Evolutionary conservation across 768 basidiomycete genomes (phyloP), one percentile per base, ranked within the genome.

Genomic region (Trametopsis cervina): DNA sequence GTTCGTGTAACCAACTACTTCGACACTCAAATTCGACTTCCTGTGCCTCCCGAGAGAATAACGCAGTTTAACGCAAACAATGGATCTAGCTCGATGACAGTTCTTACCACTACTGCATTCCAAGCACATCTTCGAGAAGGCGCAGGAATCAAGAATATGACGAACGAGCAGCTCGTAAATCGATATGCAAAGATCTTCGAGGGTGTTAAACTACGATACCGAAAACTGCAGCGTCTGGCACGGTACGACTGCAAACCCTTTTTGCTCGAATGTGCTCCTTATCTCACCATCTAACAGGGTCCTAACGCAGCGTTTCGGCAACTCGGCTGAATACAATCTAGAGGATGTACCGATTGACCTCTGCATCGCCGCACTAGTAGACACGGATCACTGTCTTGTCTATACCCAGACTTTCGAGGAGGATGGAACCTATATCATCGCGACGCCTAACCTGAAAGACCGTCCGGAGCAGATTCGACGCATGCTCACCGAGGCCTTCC

Each of bases 161-260:
- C 81, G 22, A 80, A 83, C 35, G 83, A 88, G 50, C 87, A 96
- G 64, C 83, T 85, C 60, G 76, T 86, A 47, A 73, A 72, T 43
- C 97, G 95, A 93, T 97, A 93, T 60, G 75, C 79, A 33, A 97
- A 96, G 65, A 85, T 98, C 50, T 73, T 98, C 18, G 95, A 97
- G 51, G 89, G 88, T 49, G 94, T 96, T 43, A 80, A 88, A 46
- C 70, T 95, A 51, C 79, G 96, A 40, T 93, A 95, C 63, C 78
- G 96, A 42, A 98, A 98, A 63, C 72, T 98, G 12, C 90, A 93
- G 57, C 87, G 95, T 3, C 94, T 96, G 64, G 88, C 89, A 39
- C 77, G 90, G 91, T 90, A 59, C 57, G 71, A 56, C 45, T 43
- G 51, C 43, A 3, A 3, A 5, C 11, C 4, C 5, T 21, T 11